These are phyloP conservation scores for Mercurialis annua DNA, from an alignment of 345 rosid species.

Conservation along the genomic window DNA sequence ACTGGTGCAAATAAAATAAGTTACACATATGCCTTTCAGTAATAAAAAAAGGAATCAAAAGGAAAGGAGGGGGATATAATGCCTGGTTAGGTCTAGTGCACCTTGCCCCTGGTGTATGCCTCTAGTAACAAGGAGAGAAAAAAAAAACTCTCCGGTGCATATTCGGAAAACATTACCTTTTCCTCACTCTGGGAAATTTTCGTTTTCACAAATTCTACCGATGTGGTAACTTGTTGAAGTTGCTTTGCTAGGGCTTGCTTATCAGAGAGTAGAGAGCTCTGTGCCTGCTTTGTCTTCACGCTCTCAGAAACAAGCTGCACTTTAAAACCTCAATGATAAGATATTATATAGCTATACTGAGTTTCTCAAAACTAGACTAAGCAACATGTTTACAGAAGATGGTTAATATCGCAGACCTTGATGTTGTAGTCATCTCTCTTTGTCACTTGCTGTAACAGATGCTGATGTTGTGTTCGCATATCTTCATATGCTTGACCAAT, in stretches of 20 bases:
- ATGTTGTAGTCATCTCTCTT: conserved; percentile 91
- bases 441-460: conserved; percentile 75
- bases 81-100: background rate
- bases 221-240: conserved; percentile 62
- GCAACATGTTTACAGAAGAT: background rate
- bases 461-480: conserved; percentile 93
- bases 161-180: conserved; percentile 45
- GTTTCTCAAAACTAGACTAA: background rate
- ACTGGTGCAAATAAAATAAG: background rate
- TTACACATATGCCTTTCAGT: background rate
- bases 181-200: conserved; percentile 69
- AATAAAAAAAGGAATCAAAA: background rate
- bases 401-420: conserved; percentile 50
- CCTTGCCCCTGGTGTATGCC: background rate
- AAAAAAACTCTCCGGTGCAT: background rate
- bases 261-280: conserved; percentile 62
- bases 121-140: background rate
- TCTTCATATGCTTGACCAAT: conserved; percentile 96
- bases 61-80: background rate
- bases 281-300: conserved; percentile 81
- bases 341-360: background rate
- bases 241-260: conserved; percentile 69
- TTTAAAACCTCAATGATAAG: background rate
- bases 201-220: conserved; percentile 54
- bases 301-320: conserved; percentile 98